phyloP scores from a whole-genome alignment of 2,329 filamentous ascomycete species.

The Cordyceps cateniannulata region DNA sequence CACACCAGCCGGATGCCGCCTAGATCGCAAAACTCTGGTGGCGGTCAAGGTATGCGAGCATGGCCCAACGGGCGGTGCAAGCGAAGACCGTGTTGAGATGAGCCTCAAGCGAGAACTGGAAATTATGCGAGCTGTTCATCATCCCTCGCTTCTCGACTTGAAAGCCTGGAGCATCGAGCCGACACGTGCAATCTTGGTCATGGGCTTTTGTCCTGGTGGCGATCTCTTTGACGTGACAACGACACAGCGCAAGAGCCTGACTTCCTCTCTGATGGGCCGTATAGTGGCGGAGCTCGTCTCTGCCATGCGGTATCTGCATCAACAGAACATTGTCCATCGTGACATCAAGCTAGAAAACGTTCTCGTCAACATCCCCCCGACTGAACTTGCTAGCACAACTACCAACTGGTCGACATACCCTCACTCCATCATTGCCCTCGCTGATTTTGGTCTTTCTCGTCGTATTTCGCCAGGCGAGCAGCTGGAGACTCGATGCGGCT shows the following conservation, averaged over 20 bases:
- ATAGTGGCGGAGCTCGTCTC: constrained; percentile 87
- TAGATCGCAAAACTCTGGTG: constrained; percentile 73
- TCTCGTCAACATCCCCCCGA: constrained; percentile 72
- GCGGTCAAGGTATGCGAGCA: constrained; percentile 95
- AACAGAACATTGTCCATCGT: constrained; percentile 81
- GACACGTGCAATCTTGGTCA: constrained; percentile 72
- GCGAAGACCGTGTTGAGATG: constrained; percentile 87
- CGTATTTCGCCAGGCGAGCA: constrained; percentile 80
- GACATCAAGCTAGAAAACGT: constrained; percentile 98
- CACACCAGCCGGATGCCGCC: constrained; percentile 24
- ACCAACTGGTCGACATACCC: constrained; percentile 70
- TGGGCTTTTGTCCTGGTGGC: constrained; percentile 89
- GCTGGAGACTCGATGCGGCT: constrained; percentile 89
- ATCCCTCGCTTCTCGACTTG: constrained; percentile 84
- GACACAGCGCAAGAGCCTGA: constrained; percentile 60
- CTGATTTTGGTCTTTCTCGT: constrained; percentile 84
- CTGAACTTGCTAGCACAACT: constrained; percentile 56
- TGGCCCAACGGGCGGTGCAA: constrained; percentile 86
- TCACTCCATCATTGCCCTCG: constrained; percentile 78
- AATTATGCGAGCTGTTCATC: constrained; percentile 80
- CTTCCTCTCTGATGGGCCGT: constrained; percentile 64
- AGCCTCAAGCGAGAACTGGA: constrained; percentile 92
- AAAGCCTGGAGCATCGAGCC: constrained; percentile 87
- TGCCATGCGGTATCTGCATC: constrained; percentile 80
- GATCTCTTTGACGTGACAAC: constrained; percentile 92